phyloP scores from a whole-genome alignment of 495 filamentous ascomycete genomes.

The Trichoderma parareesei region DNA sequence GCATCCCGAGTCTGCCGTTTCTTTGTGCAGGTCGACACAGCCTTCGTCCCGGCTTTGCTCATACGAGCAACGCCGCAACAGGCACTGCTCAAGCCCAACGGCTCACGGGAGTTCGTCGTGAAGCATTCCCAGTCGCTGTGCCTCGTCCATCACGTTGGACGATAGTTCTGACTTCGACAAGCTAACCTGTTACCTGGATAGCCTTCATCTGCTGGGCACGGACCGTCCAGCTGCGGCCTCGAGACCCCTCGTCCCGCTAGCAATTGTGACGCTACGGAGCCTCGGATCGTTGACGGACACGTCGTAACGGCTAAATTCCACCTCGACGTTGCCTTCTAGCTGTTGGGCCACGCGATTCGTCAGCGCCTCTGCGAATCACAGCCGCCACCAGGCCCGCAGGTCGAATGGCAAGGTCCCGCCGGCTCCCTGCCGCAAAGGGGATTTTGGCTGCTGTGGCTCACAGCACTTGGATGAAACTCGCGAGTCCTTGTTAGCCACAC shows the following conservation, averaged over 20 bases:
- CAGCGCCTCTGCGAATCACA: not conserved
- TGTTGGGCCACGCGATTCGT: not conserved
- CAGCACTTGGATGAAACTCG: not conserved
- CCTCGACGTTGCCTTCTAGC: not conserved
- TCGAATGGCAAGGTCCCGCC: not conserved
- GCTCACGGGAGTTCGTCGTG: too few species aligned
- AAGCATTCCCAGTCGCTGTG: too few species aligned
- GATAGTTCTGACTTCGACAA: not conserved
- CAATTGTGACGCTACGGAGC: not conserved
- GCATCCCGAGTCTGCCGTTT: not conserved
- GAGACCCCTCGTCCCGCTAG: not conserved
- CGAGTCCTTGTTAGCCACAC: not conserved
- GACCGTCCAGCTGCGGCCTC: not conserved
- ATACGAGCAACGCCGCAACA: too few species aligned
- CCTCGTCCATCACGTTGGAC: not conserved
- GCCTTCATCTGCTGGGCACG: not conserved
- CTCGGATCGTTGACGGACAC: not conserved
- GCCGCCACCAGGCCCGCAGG: not conserved
- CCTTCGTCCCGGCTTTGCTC: not conserved
- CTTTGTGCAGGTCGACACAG: not conserved
- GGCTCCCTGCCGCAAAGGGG: not conserved
- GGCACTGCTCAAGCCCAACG: too few species aligned
- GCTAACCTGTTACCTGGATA: not conserved
- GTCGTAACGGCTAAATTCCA: not conserved
- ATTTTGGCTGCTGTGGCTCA: not conserved